Conservation (phyloP, 2,329 filamentous ascomycete species). For the Verticillium nubilum region DNA sequence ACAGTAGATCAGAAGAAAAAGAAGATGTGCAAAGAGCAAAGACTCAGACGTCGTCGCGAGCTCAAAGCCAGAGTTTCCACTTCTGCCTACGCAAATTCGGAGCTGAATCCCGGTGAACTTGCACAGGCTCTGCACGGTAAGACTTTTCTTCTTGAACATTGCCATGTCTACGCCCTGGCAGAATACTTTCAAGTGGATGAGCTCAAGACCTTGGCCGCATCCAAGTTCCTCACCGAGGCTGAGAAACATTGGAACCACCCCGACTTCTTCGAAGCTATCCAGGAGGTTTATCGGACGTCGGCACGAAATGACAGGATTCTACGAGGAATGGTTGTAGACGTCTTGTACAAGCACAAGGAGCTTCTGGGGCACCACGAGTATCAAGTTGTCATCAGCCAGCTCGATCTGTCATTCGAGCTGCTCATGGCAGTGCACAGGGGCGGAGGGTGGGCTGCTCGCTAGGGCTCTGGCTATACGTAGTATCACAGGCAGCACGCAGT, state of each 20-base stretch:
- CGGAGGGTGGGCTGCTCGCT: background rate
- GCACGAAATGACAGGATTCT: background rate
- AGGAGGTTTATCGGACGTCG: background rate
- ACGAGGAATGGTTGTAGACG: background rate
- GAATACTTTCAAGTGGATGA: background rate
- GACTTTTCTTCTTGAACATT: background rate
- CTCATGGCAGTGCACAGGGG: background rate
- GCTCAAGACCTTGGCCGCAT: background rate
- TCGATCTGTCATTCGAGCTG: conserved; percentile 1
- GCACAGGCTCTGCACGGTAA: background rate
- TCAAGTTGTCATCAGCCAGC: background rate
- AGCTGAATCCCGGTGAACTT: background rate
- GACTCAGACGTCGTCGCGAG: too few relatives aligned
- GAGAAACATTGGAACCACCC: background rate
- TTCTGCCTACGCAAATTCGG: background rate
- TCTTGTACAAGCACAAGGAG: background rate
- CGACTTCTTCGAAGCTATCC: conserved; percentile 1
- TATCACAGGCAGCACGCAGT: too few relatives aligned
- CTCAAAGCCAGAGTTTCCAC: background rate
- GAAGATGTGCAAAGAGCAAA: background rate
- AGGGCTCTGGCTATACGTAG: too few relatives aligned
- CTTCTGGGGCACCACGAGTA: background rate
- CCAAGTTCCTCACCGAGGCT: background rate
- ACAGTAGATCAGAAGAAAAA: too few relatives aligned
- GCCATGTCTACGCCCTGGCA: background rate